A percentile compares a stretch with the other conserved stretches of the same genome.
These are phyloP conservation scores for Fraxinus velutina DNA, from an alignment of 305 asterid genomes.

Conservation along the genomic window DNA sequence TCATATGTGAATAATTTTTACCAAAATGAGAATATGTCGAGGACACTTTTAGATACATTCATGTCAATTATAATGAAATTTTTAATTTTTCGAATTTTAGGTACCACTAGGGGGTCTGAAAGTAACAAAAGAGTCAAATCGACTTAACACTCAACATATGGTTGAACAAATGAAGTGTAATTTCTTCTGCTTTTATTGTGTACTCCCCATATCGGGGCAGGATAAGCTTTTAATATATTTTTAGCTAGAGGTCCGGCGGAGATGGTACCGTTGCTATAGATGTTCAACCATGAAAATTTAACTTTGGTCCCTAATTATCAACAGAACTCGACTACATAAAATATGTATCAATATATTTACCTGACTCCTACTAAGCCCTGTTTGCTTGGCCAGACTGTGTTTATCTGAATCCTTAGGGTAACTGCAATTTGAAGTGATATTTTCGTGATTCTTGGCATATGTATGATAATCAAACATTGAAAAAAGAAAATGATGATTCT, in stretches of 20 bases:
- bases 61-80: neutral
- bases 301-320: neutral
- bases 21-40: neutral
- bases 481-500: neutral
- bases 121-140: neutral
- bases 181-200: neutral
- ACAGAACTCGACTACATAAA: neutral
- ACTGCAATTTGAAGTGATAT: slow-evolving; percentile 30
- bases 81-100: neutral
- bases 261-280: too few relatives aligned
- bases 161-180: neutral
- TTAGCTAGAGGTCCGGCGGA: neutral
- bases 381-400: slow-evolving; percentile 61
- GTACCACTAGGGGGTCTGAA: neutral
- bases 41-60: neutral
- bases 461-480: neutral
- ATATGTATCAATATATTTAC: slow-evolving; percentile 26
- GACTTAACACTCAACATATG: neutral
- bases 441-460: neutral
- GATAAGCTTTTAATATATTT: neutral
- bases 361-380: slow-evolving; percentile 82
- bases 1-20: neutral
- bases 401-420: slow-evolving; percentile 82
- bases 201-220: neutral
- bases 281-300: neutral